These are phyloP conservation scores for Acorus calamus DNA, from an alignment of 106 monocot species.

Conservation along the genomic window DNA sequence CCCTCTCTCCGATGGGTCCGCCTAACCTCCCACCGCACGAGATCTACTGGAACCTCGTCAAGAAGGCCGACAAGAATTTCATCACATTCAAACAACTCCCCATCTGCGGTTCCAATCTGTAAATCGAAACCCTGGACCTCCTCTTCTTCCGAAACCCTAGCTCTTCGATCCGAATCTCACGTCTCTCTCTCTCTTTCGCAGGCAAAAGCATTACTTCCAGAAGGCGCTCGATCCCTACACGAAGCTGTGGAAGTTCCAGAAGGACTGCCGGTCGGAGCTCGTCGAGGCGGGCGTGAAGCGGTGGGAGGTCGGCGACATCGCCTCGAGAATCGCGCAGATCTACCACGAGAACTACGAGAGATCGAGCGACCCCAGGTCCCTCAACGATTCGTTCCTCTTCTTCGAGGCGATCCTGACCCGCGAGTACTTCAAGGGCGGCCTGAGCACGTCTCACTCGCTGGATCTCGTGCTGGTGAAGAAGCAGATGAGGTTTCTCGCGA, in stretches of 20 bases:
- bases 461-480: constrained; percentile 51
- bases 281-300: constrained; percentile 52
- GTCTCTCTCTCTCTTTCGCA: too few relatives aligned
- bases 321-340: constrained; percentile 63
- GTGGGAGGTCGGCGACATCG: constrained; percentile 80
- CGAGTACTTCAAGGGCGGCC: constrained; percentile 43
- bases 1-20: constrained; percentile 10
- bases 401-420: constrained; percentile 56
- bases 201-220: constrained; percentile 44
- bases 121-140: neutral
- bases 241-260: constrained; percentile 68
- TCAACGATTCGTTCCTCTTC: constrained; percentile 57
- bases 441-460: neutral
- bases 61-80: constrained; percentile 73
- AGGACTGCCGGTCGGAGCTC: constrained; percentile 56
- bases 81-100: constrained; percentile 58
- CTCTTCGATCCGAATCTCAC: neutral
- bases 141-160: too few relatives aligned
- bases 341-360: constrained; percentile 61
- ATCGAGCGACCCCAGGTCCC: constrained; percentile 38
- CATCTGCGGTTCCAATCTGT: constrained; percentile 34
- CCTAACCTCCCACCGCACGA: constrained; percentile 29
- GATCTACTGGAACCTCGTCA: constrained; percentile 59
- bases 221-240: constrained; percentile 74
- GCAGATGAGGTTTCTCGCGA: constrained; percentile 64